Percentiles rank a stretch among this genome's conserved stretches.
Conservation (phyloP, 306 rosid species). For the Quercus robur region DNA sequence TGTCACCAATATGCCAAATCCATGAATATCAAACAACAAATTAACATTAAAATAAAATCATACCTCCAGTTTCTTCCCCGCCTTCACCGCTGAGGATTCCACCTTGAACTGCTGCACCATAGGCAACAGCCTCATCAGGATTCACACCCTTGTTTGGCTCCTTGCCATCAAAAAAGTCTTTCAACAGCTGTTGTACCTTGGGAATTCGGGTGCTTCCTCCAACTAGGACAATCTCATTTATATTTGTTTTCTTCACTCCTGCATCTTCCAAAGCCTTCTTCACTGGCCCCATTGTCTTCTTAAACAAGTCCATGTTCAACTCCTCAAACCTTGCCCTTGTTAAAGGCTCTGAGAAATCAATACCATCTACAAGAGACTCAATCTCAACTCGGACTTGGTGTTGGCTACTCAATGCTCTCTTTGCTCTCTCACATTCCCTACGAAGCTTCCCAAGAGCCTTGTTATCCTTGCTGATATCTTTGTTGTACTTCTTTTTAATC, state of each 20-base stretch:
- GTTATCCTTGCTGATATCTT: conserved; percentile 47
- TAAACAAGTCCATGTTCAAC: conserved; percentile 52
- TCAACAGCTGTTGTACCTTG: conserved; percentile 46
- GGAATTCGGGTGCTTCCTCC: conserved; percentile 66
- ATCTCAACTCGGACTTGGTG: conserved; percentile 56
- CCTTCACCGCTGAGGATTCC: conserved; percentile 53
- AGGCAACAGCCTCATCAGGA: conserved; percentile 62
- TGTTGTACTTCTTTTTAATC: conserved; percentile 47
- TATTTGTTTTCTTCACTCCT: conserved; percentile 41
- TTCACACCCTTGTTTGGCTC: conserved; percentile 54
- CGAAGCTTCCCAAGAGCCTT: conserved; percentile 54
- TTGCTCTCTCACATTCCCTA: conserved; percentile 58
- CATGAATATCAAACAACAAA: background rate
- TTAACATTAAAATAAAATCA: background rate
- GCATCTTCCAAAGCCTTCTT: conserved; percentile 48
- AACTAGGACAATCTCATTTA: conserved; percentile 49
- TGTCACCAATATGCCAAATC: background rate
- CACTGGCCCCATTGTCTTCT: conserved; percentile 57
- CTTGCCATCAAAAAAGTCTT: conserved; percentile 56
- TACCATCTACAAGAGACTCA: conserved; percentile 47
- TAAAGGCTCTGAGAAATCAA: conserved; percentile 51
- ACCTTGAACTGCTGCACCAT: conserved; percentile 59
- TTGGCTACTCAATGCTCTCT: conserved; percentile 54
- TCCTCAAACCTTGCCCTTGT: conserved; percentile 61
- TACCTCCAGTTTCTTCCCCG: conserved; percentile 36